Base-by-base conservation (phyloP, 2,329 filamentous ascomycete species). In the Penicillium psychrosexuale region DNA sequence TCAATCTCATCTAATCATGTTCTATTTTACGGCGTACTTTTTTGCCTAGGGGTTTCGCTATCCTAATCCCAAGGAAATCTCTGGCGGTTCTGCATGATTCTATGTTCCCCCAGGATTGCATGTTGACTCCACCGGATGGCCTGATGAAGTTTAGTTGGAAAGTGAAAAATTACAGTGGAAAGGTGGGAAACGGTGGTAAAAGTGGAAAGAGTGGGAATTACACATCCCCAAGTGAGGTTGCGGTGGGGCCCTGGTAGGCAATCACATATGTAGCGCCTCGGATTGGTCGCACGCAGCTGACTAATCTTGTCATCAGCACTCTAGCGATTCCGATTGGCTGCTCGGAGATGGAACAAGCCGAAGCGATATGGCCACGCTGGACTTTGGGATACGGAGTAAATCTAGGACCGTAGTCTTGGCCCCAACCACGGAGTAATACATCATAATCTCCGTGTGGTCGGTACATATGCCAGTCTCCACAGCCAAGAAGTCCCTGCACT, bases 61-160 rank as follows among this genome's bases (percentile, higher is more conserved):
- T 30, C 3, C 22, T 4, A 24, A 30, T 13, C n/a, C 31, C 17
- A 1, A 6, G 1, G 19, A 54, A 51, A 53, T 53, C 45, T 50
- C 39, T 37, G 22, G 28, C n/a, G 12, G 42, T 52, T 37, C 30
- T 36, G n/a, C 24, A 38, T 49, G 17, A 27, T 37, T 44, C 38
- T 39, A 24, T 44, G 39, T 24, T 24, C 60, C 67, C 64, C 67
- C 63, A 63, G 13, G 66, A 71, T 70, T 61, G 57, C 58, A 61
- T 59, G n/a, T 54, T 30, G 57, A 57, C 62, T 66, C 69, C 69
- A 71, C 67, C 60, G 6, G 6, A 53, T 44, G 47, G 3, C 67
- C 63, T 55, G 42, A 62, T 65, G 40, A 27, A 61, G 66, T 53
- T 61, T 70, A 70, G 67, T 37, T 40, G 9, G 5, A 28, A 30